Conservation (phyloP, 108 stramenopile genomes). For the Skeletonema potamos region DNA sequence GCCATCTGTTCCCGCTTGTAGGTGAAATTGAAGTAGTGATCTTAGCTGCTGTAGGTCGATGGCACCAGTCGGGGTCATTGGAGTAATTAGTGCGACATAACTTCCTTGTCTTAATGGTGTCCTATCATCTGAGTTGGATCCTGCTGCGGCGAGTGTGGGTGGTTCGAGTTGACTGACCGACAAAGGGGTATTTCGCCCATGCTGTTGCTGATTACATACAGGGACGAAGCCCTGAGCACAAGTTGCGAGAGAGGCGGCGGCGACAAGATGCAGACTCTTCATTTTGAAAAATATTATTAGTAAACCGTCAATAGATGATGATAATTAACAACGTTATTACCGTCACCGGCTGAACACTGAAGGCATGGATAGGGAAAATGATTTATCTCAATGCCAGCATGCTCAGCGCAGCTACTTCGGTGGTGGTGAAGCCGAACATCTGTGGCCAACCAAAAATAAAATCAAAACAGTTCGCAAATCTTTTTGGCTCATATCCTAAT, state of each 20-base stretch:
- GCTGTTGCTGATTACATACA: not conserved
- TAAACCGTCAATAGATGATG: not conserved
- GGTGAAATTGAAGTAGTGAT: slow-evolving; percentile 65
- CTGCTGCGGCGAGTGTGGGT: slow-evolving; percentile 11
- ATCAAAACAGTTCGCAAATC: not conserved
- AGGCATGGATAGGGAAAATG: not conserved
- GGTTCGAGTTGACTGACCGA: not conserved
- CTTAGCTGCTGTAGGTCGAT: slow-evolving; percentile 55
- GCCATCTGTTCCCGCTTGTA: slow-evolving; percentile 67
- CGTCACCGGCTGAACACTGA: not conserved
- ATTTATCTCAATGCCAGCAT: not conserved
- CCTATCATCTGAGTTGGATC: slow-evolving; percentile 59
- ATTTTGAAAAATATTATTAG: not conserved
- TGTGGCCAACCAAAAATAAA: too few species aligned
- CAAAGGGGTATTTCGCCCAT: not conserved
- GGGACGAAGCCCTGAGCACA: not conserved
- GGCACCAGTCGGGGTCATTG: slow-evolving; percentile 56
- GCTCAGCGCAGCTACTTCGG: not conserved
- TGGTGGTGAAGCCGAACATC: not conserved
- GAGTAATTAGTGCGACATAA: slow-evolving; percentile 71
- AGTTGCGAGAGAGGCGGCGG: not conserved
- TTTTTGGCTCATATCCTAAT: not conserved
- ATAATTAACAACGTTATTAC: not conserved
- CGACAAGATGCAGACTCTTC: not conserved
- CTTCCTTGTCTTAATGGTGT: slow-evolving; percentile 56